A percentile compares a stretch with the other conserved stretches of the same genome.
Evolutionary conservation across 768 basidiomycete genomes (phyloP).

Genomic region (Psilocybe cubensis): DNA sequence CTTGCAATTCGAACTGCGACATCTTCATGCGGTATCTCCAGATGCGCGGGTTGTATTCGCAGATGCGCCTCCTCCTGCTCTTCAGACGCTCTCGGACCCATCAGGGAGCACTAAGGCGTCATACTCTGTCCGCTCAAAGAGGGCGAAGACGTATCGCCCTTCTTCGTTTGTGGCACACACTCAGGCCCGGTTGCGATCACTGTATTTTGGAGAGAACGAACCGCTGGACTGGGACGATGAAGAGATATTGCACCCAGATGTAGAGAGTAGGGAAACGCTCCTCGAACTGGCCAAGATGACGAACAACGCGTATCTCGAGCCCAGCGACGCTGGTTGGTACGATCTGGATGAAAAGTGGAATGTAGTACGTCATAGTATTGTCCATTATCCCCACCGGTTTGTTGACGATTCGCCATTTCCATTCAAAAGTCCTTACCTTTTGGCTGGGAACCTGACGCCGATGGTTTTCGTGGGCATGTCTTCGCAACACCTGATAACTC

Average conservation of each 20-base stretch:
- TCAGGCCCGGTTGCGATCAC: slow-evolving; percentile 47
- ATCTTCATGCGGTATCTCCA: slow-evolving; percentile 59
- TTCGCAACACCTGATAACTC: slow-evolving; percentile 84
- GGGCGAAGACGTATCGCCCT: slow-evolving; percentile 44
- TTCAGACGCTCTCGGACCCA: slow-evolving; percentile 12
- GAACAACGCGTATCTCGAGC: slow-evolving; percentile 83
- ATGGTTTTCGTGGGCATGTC: slow-evolving; percentile 91
- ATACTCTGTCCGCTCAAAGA: slow-evolving; percentile 43
- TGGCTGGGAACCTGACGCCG: slow-evolving; percentile 89
- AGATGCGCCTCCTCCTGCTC: slow-evolving; percentile 35
- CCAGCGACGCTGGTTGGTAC: slow-evolving; percentile 75
- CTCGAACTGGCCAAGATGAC: slow-evolving; percentile 93
- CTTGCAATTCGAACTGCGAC: slow-evolving; percentile 60
- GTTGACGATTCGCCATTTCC: not conserved
- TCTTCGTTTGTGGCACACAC: slow-evolving; percentile 49
- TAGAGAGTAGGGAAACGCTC: slow-evolving; percentile 75
- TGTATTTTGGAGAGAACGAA: slow-evolving; percentile 48
- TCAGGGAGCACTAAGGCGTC: slow-evolving; percentile 22
- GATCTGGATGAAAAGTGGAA: slow-evolving; percentile 71
- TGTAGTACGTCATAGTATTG: slow-evolving; percentile 36
- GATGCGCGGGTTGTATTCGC: slow-evolving; percentile 57
- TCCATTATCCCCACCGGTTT: not conserved
- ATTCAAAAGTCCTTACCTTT: slow-evolving; percentile 69
- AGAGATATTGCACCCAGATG: slow-evolving; percentile 74
- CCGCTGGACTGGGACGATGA: slow-evolving; percentile 73